Evolutionary conservation across 2,329 filamentous ascomycete genomes (phyloP).

Genomic region (Curvularia spicifera): DNA sequence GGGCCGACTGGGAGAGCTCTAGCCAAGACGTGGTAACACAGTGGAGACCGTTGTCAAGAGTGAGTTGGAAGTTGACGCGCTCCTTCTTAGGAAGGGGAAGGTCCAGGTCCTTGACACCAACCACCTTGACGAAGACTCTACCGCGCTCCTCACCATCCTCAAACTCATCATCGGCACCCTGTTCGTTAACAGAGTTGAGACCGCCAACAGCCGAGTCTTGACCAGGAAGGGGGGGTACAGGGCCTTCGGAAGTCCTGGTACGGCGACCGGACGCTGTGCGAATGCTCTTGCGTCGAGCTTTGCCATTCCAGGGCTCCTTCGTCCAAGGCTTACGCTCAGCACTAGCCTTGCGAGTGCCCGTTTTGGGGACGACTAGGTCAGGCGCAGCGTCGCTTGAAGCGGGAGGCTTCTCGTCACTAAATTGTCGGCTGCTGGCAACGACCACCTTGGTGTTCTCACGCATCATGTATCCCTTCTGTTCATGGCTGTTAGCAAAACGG

Average conservation of each 20-base stretch:
- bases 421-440: constrained; percentile 75
- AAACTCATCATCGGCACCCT: constrained; percentile 66
- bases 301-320: constrained; percentile 94
- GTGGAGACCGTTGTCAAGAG: constrained; percentile 96
- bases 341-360: constrained; percentile 78
- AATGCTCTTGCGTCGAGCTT: constrained; percentile 70
- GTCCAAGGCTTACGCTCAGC: constrained; percentile 78
- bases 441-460: constrained; percentile 98
- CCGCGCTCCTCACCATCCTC: constrained; percentile 88
- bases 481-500: constrained; percentile 46
- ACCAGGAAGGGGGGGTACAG: constrained; percentile 83
- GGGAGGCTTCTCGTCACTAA: constrained; percentile 66
- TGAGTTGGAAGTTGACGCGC: constrained; percentile 91
- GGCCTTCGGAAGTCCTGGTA: constrained; percentile 62
- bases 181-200: constrained; percentile 71
- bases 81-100: constrained; percentile 88
- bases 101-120: constrained; percentile 94
- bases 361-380: constrained; percentile 60
- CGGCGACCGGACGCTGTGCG: constrained; percentile 65
- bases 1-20: constrained; percentile 87
- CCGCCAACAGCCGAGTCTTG: constrained; percentile 78
- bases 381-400: constrained; percentile 51
- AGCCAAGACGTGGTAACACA: constrained; percentile 97
- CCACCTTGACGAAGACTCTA: constrained; percentile 96
- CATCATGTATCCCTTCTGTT: constrained; percentile 91